Conservation (phyloP, 192 early-diverging fungal genomes). For the Gorgonomyces haynaldii region DNA sequence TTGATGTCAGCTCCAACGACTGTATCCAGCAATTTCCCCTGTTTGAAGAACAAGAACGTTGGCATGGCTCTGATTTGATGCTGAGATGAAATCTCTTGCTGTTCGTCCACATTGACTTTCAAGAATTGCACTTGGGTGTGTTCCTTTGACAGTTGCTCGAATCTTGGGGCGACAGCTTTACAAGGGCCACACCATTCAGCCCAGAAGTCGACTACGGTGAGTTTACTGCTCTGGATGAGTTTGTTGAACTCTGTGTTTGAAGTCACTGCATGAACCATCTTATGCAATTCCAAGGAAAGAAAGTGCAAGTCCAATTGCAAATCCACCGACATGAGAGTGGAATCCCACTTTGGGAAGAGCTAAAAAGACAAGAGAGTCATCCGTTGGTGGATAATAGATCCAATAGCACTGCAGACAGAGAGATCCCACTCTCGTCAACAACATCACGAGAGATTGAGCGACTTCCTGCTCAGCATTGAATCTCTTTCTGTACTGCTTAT, state of each 20-base stretch:
- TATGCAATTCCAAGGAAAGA: no score
- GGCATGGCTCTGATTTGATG: constrained; percentile 24
- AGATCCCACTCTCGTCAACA: no score
- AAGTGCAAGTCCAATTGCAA: no score
- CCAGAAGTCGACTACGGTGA: constrained; percentile 7
- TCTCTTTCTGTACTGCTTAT: not conserved
- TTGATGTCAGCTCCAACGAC: constrained; percentile 40
- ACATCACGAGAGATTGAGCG: not conserved
- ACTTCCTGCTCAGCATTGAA: not conserved
- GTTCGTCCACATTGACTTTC: constrained; percentile 77
- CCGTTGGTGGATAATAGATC: no score
- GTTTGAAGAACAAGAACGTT: constrained; percentile 45
- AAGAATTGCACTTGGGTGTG: constrained; percentile 51
- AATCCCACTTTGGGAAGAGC: no score
- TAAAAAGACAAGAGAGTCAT: no score
- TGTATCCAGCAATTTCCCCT: constrained; percentile 39
- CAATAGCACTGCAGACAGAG: no score
- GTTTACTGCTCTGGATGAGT: not conserved
- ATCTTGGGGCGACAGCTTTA: constrained; percentile 58
- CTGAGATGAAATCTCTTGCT: constrained; percentile 14
- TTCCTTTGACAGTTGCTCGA: constrained; percentile 40
- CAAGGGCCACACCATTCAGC: constrained; percentile 72
- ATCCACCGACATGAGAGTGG: no score
- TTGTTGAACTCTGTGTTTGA: not conserved
- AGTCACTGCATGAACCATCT: no score